Conservation (phyloP, 768 basidiomycete genomes). For the Tricholoma sp. region DNA sequence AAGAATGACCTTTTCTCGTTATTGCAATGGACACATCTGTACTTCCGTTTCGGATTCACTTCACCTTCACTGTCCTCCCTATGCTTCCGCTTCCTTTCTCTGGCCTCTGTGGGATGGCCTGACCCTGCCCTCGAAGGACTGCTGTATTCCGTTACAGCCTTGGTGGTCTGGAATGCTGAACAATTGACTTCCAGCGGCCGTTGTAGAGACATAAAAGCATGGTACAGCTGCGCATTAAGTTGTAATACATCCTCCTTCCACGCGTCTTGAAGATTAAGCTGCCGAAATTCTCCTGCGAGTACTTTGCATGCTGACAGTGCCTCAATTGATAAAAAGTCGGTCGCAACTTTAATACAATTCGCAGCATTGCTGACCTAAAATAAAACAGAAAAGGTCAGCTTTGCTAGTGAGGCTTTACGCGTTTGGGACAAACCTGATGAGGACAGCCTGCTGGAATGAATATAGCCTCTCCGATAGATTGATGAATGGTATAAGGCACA, state of each 20-base stretch:
- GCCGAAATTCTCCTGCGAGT: conserved; percentile 81
- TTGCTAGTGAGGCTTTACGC: neutral
- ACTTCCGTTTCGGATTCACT: neutral
- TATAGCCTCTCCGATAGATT: conserved; percentile 84
- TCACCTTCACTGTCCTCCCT: neutral
- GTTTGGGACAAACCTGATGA: conserved; percentile 57
- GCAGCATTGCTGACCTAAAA: conserved; percentile 80
- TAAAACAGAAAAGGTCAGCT: neutral
- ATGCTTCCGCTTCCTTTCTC: neutral
- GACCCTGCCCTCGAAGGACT: neutral
- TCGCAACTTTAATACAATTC: conserved; percentile 90
- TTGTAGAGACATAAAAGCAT: neutral
- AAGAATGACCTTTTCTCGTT: neutral
- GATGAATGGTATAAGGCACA: conserved; percentile 76
- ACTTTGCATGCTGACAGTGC: conserved; percentile 80
- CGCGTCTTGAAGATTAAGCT: conserved; percentile 74
- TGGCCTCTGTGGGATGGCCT: neutral
- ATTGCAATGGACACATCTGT: neutral
- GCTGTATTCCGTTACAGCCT: neutral
- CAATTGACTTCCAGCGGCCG: neutral
- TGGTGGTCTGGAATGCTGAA: neutral
- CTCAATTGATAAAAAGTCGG: conserved; percentile 91
- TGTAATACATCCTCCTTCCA: conserved; percentile 94
- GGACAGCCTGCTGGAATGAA: conserved; percentile 93
- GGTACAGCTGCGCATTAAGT: conserved; percentile 26